Percentiles rank a stretch among this genome's conserved stretches.
Evolutionary conservation across 176 grass and related monocot species (phyloP).

Genomic region (Alopecurus myosuroides): DNA sequence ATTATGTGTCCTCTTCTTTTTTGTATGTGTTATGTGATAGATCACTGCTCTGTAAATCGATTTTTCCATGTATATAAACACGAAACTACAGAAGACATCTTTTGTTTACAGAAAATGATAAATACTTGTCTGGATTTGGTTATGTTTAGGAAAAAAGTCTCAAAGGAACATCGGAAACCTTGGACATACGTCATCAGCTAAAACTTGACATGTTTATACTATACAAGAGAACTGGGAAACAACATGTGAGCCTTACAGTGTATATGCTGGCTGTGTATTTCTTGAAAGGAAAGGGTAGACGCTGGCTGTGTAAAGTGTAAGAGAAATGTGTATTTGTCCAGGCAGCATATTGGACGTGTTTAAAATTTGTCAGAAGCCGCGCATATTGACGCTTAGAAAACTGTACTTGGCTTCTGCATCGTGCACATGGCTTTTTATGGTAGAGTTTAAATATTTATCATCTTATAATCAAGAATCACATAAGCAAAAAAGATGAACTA

Average conservation of each 20-base stretch:
- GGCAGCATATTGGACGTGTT: neutral
- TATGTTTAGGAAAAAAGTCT: neutral
- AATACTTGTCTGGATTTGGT: neutral
- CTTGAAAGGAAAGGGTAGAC: too few species aligned
- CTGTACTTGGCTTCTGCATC: too few species aligned
- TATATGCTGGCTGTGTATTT: neutral
- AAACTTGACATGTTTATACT: neutral
- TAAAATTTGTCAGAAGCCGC: neutral
- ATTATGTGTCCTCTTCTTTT: neutral
- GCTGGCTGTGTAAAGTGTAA: neutral
- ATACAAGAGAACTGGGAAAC: neutral
- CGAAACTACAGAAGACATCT: neutral
- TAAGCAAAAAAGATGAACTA: too few species aligned
- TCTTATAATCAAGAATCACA: too few species aligned
- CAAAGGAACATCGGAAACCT: neutral
- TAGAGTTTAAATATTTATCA: too few species aligned
- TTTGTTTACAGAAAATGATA: slow-evolving; percentile 2
- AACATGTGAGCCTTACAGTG: neutral
- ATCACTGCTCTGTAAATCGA: slow-evolving; percentile 30
- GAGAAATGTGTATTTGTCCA: neutral
- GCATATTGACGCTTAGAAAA: too few species aligned
- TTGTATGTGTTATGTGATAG: neutral
- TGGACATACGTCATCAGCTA: neutral
- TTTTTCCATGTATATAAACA: slow-evolving; percentile 23
- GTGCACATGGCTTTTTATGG: too few species aligned